Percentiles rank a stretch among this genome's conserved stretches.
These are phyloP conservation scores for Fusarium sterilihyphosum DNA, from an alignment of 2,329 filamentous ascomycete genomes.

Conservation along the genomic window DNA sequence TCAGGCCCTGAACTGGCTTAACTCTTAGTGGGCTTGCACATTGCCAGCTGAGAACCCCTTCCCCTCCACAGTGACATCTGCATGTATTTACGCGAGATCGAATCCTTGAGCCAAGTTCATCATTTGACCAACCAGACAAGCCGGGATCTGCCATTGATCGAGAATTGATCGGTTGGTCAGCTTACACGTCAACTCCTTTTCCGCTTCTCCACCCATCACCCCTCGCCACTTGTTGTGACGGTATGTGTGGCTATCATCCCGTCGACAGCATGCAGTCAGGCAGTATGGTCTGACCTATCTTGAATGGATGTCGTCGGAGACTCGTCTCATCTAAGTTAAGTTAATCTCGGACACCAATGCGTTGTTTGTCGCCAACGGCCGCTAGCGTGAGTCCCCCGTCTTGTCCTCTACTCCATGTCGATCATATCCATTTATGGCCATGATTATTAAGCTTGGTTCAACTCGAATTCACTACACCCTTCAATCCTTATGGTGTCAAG, in stretches of 20 bases:
- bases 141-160: slow-evolving; percentile 8
- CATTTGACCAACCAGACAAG: slow-evolving; percentile 6
- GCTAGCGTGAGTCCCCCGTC: slow-evolving; percentile 39
- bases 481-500: background rate
- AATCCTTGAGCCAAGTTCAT: slow-evolving; percentile 4
- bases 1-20: background rate
- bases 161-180: slow-evolving; percentile 26
- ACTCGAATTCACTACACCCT: slow-evolving; percentile 18
- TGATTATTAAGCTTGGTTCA: slow-evolving; percentile 14
- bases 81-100: slow-evolving; percentile 24
- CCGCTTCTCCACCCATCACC: slow-evolving; percentile 5
- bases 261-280: background rate
- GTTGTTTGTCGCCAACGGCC: slow-evolving; percentile 40
- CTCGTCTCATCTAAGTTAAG: slow-evolving; percentile 36
- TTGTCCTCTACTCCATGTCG: slow-evolving; percentile 11
- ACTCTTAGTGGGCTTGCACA: slow-evolving; percentile 5
- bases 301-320: slow-evolving; percentile 22
- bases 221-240: slow-evolving; percentile 8
- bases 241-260: slow-evolving; percentile 8
- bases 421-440: slow-evolving; percentile 19
- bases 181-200: slow-evolving; percentile 26
- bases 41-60: slow-evolving; percentile 25
- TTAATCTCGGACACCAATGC: slow-evolving; percentile 35
- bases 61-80: slow-evolving; percentile 16
- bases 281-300: background rate